A percentile compares a stretch with the other conserved stretches of the same genome.
phyloP scores from a whole-genome alignment of 148 eudicot species.

The Limonium bicolor region DNA sequence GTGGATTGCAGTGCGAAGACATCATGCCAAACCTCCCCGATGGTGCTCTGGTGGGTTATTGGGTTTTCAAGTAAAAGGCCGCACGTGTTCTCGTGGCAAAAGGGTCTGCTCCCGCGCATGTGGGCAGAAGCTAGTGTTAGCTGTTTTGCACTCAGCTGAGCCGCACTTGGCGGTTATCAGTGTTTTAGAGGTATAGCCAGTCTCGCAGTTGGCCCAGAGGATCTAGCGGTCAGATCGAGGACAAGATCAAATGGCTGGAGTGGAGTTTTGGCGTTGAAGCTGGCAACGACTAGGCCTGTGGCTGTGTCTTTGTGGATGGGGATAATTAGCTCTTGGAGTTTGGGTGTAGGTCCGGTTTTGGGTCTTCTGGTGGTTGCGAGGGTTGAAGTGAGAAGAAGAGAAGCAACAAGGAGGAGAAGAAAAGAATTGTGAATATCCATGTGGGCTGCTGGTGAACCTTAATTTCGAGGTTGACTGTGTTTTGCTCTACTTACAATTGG shows the following conservation, averaged over 20 bases:
- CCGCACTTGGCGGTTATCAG: conserved; percentile 32
- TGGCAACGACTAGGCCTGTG: conserved; percentile 22
- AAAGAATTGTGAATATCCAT: too few relatives aligned
- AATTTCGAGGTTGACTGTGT: too few relatives aligned
- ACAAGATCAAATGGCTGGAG: conserved; percentile 11
- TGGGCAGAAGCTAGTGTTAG: conserved; percentile 27
- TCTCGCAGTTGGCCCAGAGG: conserved; percentile 46
- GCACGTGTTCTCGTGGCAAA: conserved; percentile 56
- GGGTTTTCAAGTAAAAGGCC: conserved; percentile 30
- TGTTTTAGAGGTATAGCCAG: conserved; percentile 31
- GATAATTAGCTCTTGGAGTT: conserved; percentile 16
- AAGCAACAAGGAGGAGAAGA: too few relatives aligned
- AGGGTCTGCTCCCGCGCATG: conserved; percentile 20
- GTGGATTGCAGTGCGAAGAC: conserved; percentile 20
- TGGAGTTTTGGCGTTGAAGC: conserved; percentile 34
- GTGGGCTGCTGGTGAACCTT: too few relatives aligned
- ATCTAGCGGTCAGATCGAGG: conserved; percentile 30
- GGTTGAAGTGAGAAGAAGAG: too few relatives aligned
- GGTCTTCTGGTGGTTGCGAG: too few relatives aligned
- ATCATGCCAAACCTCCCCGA: conserved; percentile 43
- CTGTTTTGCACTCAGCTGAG: conserved; percentile 34
- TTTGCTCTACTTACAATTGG: too few relatives aligned
- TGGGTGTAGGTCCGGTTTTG: too few relatives aligned
- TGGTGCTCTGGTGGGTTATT: conserved; percentile 15
- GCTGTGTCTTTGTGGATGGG: conserved; percentile 35